Evolutionary conservation across 139 green algal genomes (phyloP).

Genomic region (Micractinium sp.): DNA sequence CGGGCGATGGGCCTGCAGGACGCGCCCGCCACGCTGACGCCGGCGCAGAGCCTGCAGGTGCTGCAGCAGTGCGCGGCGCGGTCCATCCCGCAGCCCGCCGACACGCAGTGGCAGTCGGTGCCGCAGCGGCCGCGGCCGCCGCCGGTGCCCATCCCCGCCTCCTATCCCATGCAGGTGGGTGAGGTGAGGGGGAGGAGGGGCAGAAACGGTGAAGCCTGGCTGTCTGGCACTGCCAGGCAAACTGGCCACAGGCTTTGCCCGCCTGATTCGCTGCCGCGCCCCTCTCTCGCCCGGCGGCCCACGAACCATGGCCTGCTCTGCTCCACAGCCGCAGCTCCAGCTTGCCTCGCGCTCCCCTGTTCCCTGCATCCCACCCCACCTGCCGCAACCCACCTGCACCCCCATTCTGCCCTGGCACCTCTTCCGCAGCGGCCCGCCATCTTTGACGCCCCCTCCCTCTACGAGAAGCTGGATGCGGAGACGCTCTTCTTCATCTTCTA

Average conservation of each 20-base stretch:
- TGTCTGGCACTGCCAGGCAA: background rate
- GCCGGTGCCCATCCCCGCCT: constrained; percentile 68
- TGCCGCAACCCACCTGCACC: background rate
- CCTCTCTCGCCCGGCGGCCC: background rate
- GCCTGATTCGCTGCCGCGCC: background rate
- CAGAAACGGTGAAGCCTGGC: background rate
- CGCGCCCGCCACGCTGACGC: background rate
- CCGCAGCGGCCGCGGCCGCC: constrained; percentile 60
- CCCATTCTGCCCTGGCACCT: background rate
- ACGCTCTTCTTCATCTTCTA: constrained; percentile 99
- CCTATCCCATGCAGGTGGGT: constrained; percentile 71
- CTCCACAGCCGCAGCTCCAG: background rate
- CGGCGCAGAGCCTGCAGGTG: constrained; percentile 48
- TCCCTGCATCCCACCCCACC: background rate
- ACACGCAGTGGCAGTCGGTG: constrained; percentile 63
- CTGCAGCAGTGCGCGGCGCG: constrained; percentile 47
- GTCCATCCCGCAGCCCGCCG: constrained; percentile 73
- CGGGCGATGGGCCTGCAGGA: constrained; percentile 43
- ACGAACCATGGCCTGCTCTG: background rate
- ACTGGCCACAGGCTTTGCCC: too few relatives aligned
- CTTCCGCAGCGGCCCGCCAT: constrained; percentile 49
- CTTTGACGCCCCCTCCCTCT: constrained; percentile 87
- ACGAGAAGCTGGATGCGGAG: constrained; percentile 93
- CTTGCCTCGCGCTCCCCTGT: background rate
- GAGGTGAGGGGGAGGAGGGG: background rate